A percentile compares a stretch with the other conserved stretches of the same genome.
phyloP scores from a whole-genome alignment of 2,329 filamentous ascomycete genomes.

The Rutstroemia sydowiana region DNA sequence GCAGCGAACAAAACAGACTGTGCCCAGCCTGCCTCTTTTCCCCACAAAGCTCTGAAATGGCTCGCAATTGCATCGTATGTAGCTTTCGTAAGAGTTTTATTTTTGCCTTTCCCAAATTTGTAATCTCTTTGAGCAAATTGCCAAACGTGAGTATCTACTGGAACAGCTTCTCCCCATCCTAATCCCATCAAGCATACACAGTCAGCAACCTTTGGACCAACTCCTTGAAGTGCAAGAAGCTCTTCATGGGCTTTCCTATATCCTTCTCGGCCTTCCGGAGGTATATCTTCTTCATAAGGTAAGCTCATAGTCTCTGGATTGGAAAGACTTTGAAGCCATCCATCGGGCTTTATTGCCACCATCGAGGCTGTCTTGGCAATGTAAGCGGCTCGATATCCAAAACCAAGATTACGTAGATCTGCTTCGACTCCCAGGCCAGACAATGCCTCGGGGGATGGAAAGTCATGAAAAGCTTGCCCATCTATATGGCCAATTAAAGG shows the following conservation, averaged over 20 bases:
- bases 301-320: conserved; percentile 79
- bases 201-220: conserved; percentile 94
- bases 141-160: conserved; percentile 97
- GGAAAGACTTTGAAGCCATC: conserved; percentile 71
- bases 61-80: conserved; percentile 88
- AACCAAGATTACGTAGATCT: conserved; percentile 74
- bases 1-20: conserved; percentile 96
- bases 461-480: conserved; percentile 73
- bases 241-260: conserved; percentile 77
- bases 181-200: conserved; percentile 95
- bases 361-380: conserved; percentile 78
- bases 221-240: conserved; percentile 72
- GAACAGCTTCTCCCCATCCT: conserved; percentile 91
- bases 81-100: conserved; percentile 78
- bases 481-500: conserved; percentile 64
- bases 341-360: conserved; percentile 56
- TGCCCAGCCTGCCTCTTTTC: conserved; percentile 90
- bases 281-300: conserved; percentile 40
- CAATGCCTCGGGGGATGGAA: conserved; percentile 71
- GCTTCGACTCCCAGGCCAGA: conserved; percentile 67
- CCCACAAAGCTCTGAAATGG: conserved; percentile 85
- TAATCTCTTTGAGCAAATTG: conserved; percentile 97
- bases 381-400: conserved; percentile 92
- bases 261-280: conserved; percentile 42
- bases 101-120: conserved; percentile 75